Percentiles rank a stretch among this genome's conserved stretches.
phyloP scores from a whole-genome alignment of 768 basidiomycete species.

The Tulasnella sp. region DNA sequence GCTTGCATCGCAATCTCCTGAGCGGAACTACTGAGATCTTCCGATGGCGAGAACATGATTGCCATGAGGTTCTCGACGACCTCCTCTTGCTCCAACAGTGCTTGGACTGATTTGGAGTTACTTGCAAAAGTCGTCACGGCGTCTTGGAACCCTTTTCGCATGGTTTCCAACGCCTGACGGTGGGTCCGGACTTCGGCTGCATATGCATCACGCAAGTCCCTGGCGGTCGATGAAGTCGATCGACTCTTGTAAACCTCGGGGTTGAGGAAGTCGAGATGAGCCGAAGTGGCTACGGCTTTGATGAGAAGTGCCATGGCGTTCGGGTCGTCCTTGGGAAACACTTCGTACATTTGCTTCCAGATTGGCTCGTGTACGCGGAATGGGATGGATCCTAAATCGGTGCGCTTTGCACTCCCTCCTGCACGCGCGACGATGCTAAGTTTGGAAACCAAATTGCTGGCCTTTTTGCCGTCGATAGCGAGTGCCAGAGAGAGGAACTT shows the following conservation, averaged over 20 bases:
- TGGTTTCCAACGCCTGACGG: slow-evolving; percentile 55
- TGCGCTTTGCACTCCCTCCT: slow-evolving; percentile 14
- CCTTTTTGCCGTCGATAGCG: slow-evolving; percentile 37
- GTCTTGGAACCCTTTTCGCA: slow-evolving; percentile 61
- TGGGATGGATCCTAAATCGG: slow-evolving; percentile 10
- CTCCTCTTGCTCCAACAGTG: slow-evolving; percentile 54
- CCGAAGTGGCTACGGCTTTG: slow-evolving; percentile 52
- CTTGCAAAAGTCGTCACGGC: slow-evolving; percentile 64
- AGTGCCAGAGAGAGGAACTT: slow-evolving; percentile 41
- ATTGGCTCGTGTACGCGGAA: slow-evolving; percentile 50
- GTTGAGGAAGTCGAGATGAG: slow-evolving; percentile 64
- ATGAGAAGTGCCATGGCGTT: slow-evolving; percentile 60
- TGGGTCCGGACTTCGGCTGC: slow-evolving; percentile 44
- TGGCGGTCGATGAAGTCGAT: not conserved
- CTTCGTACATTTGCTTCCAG: slow-evolving; percentile 66
- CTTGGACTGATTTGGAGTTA: slow-evolving; percentile 48
- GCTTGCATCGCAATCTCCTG: slow-evolving; percentile 79
- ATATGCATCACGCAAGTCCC: slow-evolving; percentile 32
- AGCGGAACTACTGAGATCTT: slow-evolving; percentile 66
- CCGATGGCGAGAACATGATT: slow-evolving; percentile 79
- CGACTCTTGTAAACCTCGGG: slow-evolving; percentile 46
- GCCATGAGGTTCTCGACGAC: slow-evolving; percentile 58
- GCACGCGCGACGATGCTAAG: slow-evolving; percentile 26
- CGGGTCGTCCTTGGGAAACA: slow-evolving; percentile 54
- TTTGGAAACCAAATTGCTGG: slow-evolving; percentile 34